Conservation (phyloP, 768 basidiomycete genomes). For the Cystofilobasidium bisporidii region DNA sequence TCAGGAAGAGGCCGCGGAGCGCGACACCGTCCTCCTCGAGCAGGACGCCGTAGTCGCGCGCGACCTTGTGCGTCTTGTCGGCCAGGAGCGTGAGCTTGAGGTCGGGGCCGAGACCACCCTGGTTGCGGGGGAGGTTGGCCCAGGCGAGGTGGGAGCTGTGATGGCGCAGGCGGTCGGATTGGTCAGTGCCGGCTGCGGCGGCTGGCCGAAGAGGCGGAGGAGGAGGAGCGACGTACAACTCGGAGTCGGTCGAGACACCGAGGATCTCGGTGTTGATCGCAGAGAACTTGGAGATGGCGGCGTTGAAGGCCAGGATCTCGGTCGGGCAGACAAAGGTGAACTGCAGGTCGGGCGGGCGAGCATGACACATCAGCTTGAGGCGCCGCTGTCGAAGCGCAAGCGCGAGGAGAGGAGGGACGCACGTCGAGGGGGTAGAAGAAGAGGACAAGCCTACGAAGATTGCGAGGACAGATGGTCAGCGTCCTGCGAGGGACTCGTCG, state of each 20-base stretch:
- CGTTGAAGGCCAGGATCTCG: slow-evolving; percentile 91
- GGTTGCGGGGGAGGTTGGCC: slow-evolving; percentile 57
- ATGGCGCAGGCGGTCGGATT: too few species aligned
- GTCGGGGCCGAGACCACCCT: slow-evolving; percentile 83
- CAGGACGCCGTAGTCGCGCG: slow-evolving; percentile 77
- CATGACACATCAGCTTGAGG: background rate
- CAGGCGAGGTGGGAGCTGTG: slow-evolving; percentile 84
- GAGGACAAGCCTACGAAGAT: slow-evolving; percentile 62
- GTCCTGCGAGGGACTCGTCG: slow-evolving; percentile 30
- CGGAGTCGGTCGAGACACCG: slow-evolving; percentile 82
- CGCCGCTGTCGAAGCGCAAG: slow-evolving; percentile 21
- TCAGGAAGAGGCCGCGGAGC: slow-evolving; percentile 52
- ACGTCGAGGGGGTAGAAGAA: slow-evolving; percentile 88
- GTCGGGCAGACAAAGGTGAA: slow-evolving; percentile 58
- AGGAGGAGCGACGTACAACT: slow-evolving; percentile 38
- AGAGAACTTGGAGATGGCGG: slow-evolving; percentile 65
- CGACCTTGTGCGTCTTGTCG: slow-evolving; percentile 55
- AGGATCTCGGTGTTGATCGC: slow-evolving; percentile 65
- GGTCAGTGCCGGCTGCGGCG: too few species aligned
- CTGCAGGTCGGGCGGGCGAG: background rate
- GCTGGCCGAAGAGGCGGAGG: background rate
- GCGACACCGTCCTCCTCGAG: slow-evolving; percentile 81
- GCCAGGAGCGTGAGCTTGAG: slow-evolving; percentile 62
- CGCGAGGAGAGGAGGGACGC: background rate
- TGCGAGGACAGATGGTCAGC: slow-evolving; percentile 2